These are phyloP conservation scores for Pseudohalonectria lignicola DNA, from an alignment of 2,329 filamentous ascomycete species.

Conservation along the genomic window DNA sequence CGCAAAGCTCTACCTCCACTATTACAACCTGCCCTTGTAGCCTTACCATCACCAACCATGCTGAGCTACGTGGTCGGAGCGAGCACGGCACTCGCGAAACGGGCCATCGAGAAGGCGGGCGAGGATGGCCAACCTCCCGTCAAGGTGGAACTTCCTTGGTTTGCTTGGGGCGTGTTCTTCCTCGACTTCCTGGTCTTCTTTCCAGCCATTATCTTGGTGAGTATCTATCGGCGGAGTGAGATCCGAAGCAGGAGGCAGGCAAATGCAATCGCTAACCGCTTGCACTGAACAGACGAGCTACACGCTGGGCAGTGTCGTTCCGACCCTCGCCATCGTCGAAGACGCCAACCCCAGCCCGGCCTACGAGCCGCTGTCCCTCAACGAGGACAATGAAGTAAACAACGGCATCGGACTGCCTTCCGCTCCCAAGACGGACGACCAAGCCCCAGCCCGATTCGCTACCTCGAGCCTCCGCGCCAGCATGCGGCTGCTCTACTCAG, in stretches of 20 bases:
- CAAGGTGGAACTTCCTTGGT: slow-evolving; percentile 11
- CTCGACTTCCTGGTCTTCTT: slow-evolving; percentile 31
- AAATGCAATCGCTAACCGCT: too few relatives aligned
- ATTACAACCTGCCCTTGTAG: too few relatives aligned
- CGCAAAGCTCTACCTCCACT: too few relatives aligned
- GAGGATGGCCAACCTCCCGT: slow-evolving; percentile 12
- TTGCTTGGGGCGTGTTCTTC: slow-evolving; percentile 26
- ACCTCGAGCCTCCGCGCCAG: slow-evolving; percentile 41
- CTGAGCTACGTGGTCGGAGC: slow-evolving; percentile 4
- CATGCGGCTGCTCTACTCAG: slow-evolving; percentile 43
- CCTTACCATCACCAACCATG: not conserved
- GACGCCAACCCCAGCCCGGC: slow-evolving; percentile 40
- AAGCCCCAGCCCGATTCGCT: too few relatives aligned
- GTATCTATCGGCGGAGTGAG: too few relatives aligned
- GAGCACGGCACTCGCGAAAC: slow-evolving; percentile 6
- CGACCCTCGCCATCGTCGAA: slow-evolving; percentile 46
- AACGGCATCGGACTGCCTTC: not conserved
- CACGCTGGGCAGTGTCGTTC: slow-evolving; percentile 37
- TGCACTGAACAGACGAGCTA: slow-evolving; percentile 39
- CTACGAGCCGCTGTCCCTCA: slow-evolving; percentile 37
- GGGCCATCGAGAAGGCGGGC: not conserved
- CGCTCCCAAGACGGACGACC: not conserved
- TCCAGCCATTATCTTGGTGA: slow-evolving; percentile 31
- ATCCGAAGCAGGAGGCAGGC: too few relatives aligned
- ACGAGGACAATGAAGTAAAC: slow-evolving; percentile 14